Percentiles rank a stretch among this genome's conserved stretches.
These are phyloP conservation scores for Collybiopsis confluens DNA, from an alignment of 768 basidiomycete genomes.

Conservation along the genomic window DNA sequence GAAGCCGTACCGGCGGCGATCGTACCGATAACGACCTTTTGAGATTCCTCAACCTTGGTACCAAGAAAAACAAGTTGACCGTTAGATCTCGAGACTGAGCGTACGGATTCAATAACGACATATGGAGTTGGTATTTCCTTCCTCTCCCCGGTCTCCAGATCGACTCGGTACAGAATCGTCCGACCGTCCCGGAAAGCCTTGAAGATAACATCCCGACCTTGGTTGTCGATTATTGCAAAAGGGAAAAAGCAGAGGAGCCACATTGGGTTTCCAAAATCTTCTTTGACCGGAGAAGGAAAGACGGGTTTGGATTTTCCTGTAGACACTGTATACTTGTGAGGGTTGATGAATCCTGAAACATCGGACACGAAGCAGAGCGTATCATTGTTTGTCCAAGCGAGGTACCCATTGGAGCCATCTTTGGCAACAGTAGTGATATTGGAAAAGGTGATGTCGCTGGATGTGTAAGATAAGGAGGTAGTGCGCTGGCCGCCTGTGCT, in stretches of 20 bases:
- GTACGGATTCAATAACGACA: conserved; percentile 34
- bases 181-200: conserved; percentile 26
- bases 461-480: conserved; percentile 7
- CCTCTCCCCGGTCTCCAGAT: conserved; percentile 17
- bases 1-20: conserved; percentile 1
- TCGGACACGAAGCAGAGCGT: conserved; percentile 48
- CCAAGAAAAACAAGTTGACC: conserved; percentile 39
- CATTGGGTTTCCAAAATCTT: conserved; percentile 20
- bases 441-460: conserved; percentile 11
- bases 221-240: conserved; percentile 19
- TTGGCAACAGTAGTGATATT: conserved; percentile 35
- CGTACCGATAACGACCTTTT: conserved; percentile 24
- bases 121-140: conserved; percentile 36
- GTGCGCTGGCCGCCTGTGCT: background rate
- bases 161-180: conserved; percentile 24
- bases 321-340: conserved; percentile 35
- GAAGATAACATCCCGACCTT: conserved; percentile 22
- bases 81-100: conserved; percentile 24
- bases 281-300: conserved; percentile 7
- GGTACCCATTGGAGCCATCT: conserved; percentile 36
- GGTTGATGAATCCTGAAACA: conserved; percentile 48
- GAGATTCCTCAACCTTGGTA: conserved; percentile 36
- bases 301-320: background rate
- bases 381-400: conserved; percentile 40
- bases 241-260: conserved; percentile 17